Evolutionary conservation across 495 filamentous ascomycete genomes (phyloP).

Genomic region (Daldinia grandis): DNA sequence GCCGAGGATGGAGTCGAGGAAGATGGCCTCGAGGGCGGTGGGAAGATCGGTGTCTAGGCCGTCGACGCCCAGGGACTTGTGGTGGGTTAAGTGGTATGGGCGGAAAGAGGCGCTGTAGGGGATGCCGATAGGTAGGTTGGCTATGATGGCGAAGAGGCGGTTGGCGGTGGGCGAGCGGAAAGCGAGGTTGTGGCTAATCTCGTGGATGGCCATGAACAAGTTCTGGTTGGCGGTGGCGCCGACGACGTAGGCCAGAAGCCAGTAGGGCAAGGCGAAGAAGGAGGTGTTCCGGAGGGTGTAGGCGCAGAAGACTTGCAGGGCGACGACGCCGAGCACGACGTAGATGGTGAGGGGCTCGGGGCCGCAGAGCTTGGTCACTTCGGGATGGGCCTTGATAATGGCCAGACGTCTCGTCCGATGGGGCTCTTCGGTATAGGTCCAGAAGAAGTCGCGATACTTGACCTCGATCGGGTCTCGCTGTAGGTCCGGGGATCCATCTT

Average conservation of each 20-base stretch:
- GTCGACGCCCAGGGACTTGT: conserved; percentile 97
- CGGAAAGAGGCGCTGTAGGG: conserved; percentile 97
- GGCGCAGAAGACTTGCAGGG: conserved; percentile 80
- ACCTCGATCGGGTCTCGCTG: conserved; percentile 50
- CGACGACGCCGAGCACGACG: conserved; percentile 84
- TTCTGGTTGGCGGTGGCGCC: conserved; percentile 99
- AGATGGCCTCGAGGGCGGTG: conserved; percentile 87
- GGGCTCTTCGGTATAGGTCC: conserved; percentile 99
- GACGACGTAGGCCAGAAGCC: conserved; percentile 87
- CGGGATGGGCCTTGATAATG: conserved; percentile 98
- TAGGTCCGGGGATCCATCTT: conserved; percentile 24
- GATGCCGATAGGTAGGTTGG: conserved; percentile 93
- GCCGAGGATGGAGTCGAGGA: conserved; percentile 94
- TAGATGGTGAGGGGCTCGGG: conserved; percentile 97
- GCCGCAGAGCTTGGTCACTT: conserved; percentile 98
- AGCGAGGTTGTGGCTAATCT: conserved; percentile 97
- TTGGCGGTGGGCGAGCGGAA: conserved; percentile 88
- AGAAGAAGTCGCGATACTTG: conserved; percentile 68
- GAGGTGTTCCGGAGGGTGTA: conserved; percentile 80
- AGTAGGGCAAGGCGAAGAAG: conserved; percentile 83
- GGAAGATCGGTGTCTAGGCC: conserved; percentile 97
- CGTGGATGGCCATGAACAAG: conserved; percentile 97
- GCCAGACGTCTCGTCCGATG: conserved; percentile 88
- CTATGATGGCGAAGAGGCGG: conserved; percentile 85
- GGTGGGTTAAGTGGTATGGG: conserved; percentile 98